Evolutionary conservation across 2,329 filamentous ascomycete genomes (phyloP), one percentile per base, ranked within the genome.

Genomic region (Cladosporium sphaerospermum): DNA sequence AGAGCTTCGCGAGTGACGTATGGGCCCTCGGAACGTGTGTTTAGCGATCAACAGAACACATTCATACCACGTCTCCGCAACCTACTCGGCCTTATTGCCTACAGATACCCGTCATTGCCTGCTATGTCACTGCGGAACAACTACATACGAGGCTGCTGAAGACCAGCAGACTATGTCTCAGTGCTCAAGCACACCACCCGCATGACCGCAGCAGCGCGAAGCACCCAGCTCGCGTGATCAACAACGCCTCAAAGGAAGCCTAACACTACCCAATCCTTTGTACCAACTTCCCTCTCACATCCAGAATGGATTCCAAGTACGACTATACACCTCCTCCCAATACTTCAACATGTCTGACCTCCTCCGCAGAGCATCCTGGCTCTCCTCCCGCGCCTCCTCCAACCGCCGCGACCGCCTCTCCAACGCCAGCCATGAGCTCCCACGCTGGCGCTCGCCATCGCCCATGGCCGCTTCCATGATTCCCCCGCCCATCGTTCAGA

Each of bases 401-500:
- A 62, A 57, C 56, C 50, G 50, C 28, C 42, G 42, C 14, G 50
- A 53, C 34, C 50, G 42, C 14, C 40, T 41, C 36, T 53, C 50
- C 14, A 39, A 53, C 34, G 16, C 43, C 43, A 53, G 58, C 14
- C 61, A 64, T 49, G 62, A 66, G 49, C 60, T 65, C 1, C 66
- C 66, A 3, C 62, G 62, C 42, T 69, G 67, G 67, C 63, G 64
- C 14, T 64, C 57, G 44, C 64, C 61, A 4, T 66, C 65, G 9
- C 64, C 65, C 8, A 63, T 63, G 61, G 54, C 61, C 31, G 59
- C 64, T 42, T 67, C 65, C 18, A 66, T 64, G 47, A 65, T 69
- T 19, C 67, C 67, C 32, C 65, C 67, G 11, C 66, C 67, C 1
- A 68, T 69, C 14, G 62, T 68, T 1, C 61, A 65, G 34, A 70